phyloP scores from a whole-genome alignment of 164 flowering plant species.

The Magnolia sinica region DNA sequence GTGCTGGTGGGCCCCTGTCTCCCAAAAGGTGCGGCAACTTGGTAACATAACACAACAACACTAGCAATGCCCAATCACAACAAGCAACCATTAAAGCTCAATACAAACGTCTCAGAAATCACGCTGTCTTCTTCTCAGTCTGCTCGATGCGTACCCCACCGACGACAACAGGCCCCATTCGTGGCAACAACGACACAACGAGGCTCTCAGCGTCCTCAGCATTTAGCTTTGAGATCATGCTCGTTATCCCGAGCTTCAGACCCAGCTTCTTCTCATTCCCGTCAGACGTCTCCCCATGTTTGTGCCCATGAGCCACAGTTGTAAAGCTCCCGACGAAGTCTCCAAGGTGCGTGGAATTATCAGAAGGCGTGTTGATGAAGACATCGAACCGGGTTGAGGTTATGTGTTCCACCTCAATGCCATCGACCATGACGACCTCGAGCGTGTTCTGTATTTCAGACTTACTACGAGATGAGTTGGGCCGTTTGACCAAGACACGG shows the following conservation, averaged over 20 bases:
- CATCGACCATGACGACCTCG: background rate
- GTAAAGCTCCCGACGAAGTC: conserved; percentile 4
- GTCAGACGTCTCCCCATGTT: background rate
- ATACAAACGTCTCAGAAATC: no score
- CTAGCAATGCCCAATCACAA: no score
- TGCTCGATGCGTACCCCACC: background rate
- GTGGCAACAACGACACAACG: background rate
- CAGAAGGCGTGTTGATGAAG: background rate
- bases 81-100: no score
- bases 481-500: conserved; percentile 1
- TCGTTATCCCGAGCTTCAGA: background rate
- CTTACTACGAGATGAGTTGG: background rate
- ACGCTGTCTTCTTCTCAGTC: background rate
- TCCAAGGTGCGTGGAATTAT: background rate
- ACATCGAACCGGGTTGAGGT: background rate
- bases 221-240: background rate
- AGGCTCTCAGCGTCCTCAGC: background rate
- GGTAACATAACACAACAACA: no score
- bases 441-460: background rate
- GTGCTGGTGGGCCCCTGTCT: no score
- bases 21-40: no score
- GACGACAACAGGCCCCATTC: background rate
- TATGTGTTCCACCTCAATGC: background rate
- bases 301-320: background rate
- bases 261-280: background rate